A percentile compares a stretch with the other conserved stretches of the same genome.
These are phyloP conservation scores for Verticillium nubilum DNA, from an alignment of 2,329 filamentous ascomycete species.

Conservation along the genomic window DNA sequence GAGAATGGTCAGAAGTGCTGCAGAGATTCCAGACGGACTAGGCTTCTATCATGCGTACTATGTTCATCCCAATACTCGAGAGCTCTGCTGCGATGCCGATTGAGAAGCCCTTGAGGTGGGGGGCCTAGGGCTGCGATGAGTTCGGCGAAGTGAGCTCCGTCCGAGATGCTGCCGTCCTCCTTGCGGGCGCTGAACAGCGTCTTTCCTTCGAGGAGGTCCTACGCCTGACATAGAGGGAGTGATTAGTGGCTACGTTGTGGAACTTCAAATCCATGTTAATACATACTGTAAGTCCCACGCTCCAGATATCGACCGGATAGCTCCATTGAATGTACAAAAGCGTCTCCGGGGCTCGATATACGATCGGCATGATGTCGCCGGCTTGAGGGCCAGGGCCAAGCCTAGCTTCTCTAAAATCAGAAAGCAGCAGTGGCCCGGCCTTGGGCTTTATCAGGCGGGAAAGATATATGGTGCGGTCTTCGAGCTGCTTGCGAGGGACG, in stretches of 20 bases:
- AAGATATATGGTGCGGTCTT: slow-evolving; percentile 17
- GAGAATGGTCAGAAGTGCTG: background rate
- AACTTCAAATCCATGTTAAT: background rate
- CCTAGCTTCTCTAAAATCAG: slow-evolving; percentile 22
- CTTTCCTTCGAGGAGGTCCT: slow-evolving; percentile 15
- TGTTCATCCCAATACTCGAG: slow-evolving; percentile 17
- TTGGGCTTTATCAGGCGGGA: slow-evolving; percentile 18
- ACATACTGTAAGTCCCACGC: slow-evolving; percentile 18
- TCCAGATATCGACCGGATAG: slow-evolving; percentile 22
- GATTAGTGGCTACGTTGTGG: background rate
- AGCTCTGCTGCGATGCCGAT: slow-evolving; percentile 5
- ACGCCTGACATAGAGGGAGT: slow-evolving; percentile 13
- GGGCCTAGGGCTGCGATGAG: slow-evolving; percentile 18
- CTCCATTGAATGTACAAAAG: slow-evolving; percentile 17
- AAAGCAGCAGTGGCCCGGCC: slow-evolving; percentile 17
- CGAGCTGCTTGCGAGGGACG: slow-evolving; percentile 13
- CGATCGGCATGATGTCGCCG: slow-evolving; percentile 21
- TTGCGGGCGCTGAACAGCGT: slow-evolving; percentile 14
- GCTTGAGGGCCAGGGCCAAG: slow-evolving; percentile 15
- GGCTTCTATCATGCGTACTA: slow-evolving; percentile 8
- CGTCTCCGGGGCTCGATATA: slow-evolving; percentile 18
- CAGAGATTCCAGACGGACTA: background rate
- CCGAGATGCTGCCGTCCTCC: slow-evolving; percentile 14
- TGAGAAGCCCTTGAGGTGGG: slow-evolving; percentile 13
- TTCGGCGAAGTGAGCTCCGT: slow-evolving; percentile 16